A percentile compares a stretch with the other conserved stretches of the same genome.
These are phyloP conservation scores for Malbranchea zuffiana DNA, from an alignment of 2,329 filamentous ascomycete species.

Conservation along the genomic window DNA sequence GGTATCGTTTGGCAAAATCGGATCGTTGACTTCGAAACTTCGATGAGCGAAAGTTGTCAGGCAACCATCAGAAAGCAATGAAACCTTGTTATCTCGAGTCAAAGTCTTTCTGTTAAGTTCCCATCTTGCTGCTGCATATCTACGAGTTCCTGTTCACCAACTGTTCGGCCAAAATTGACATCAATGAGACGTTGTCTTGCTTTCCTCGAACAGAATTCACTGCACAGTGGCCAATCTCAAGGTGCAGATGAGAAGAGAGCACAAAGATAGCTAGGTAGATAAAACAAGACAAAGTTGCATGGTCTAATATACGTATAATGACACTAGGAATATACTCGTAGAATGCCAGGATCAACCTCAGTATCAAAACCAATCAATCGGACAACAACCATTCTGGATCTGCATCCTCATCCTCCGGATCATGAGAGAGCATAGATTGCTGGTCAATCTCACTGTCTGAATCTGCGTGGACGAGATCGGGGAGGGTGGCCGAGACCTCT, in stretches of 20 bases:
- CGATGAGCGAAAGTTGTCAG: too few relatives aligned
- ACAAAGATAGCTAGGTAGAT: not conserved
- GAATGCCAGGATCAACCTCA: not conserved
- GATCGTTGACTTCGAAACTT: not conserved
- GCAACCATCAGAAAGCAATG: too few relatives aligned
- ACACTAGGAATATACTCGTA: not conserved
- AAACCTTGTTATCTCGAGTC: too few relatives aligned
- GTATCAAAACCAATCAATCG: constrained; percentile 17
- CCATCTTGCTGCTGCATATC: too few relatives aligned
- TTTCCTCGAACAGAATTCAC: not conserved
- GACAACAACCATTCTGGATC: constrained; percentile 52
- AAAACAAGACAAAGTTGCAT: not conserved
- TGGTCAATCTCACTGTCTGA: constrained; percentile 32
- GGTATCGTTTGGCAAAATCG: not conserved
- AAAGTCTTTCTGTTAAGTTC: too few relatives aligned
- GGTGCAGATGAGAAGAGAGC: not conserved
- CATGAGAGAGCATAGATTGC: constrained; percentile 47
- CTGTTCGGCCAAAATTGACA: too few relatives aligned
- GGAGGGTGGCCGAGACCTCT: constrained; percentile 17
- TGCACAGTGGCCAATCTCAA: not conserved
- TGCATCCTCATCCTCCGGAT: constrained; percentile 55
- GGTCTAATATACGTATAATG: not conserved
- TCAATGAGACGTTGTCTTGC: too few relatives aligned
- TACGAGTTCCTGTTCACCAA: too few relatives aligned
- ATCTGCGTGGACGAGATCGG: constrained; percentile 16